Percentiles rank a stretch among this genome's conserved stretches.
phyloP scores from a whole-genome alignment of 2,329 filamentous ascomycete genomes.

The Pseudodiploospora longispora region DNA sequence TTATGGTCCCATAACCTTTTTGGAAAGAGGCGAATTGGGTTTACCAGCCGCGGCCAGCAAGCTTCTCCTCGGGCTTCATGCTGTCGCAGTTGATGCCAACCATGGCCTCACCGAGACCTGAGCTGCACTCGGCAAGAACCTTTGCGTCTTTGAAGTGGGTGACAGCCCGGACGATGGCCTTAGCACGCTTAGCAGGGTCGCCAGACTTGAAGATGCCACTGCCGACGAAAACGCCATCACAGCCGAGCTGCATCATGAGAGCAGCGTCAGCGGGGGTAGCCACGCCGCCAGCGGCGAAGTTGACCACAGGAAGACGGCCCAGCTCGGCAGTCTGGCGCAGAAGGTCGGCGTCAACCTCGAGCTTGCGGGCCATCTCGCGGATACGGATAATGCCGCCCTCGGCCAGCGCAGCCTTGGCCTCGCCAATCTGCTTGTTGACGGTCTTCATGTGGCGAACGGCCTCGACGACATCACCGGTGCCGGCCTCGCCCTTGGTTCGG shows the following conservation, averaged over 20 bases:
- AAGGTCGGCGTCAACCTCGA: slow-evolving; percentile 69
- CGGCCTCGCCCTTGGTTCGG: slow-evolving; percentile 95
- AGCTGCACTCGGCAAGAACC: slow-evolving; percentile 78
- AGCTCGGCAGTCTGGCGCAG: slow-evolving; percentile 81
- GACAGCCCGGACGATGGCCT: slow-evolving; percentile 88
- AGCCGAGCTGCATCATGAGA: slow-evolving; percentile 96
- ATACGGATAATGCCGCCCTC: slow-evolving; percentile 43
- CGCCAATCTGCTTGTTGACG: slow-evolving; percentile 72
- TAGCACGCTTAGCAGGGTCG: slow-evolving; percentile 80
- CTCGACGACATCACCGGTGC: slow-evolving; percentile 94
- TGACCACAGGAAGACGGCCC: slow-evolving; percentile 86
- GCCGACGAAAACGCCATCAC: slow-evolving; percentile 95
- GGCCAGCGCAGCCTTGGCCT: slow-evolving; percentile 66
- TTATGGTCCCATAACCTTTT: background rate
- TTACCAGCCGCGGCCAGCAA: slow-evolving; percentile 82
- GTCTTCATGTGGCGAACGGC: slow-evolving; percentile 94
- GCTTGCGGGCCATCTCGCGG: slow-evolving; percentile 70
- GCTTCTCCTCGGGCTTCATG: slow-evolving; percentile 71
- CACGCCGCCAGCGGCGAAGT: slow-evolving; percentile 98
- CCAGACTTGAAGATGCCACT: slow-evolving; percentile 97
- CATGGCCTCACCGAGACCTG: slow-evolving; percentile 94
- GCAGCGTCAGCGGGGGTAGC: slow-evolving; percentile 97
- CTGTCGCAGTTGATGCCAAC: slow-evolving; percentile 82
- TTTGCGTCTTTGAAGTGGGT: slow-evolving; percentile 83
- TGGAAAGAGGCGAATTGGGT: no score